phyloP scores from a whole-genome alignment of 1,139 yeast species.

The Arxiozyma slooffiae region DNA sequence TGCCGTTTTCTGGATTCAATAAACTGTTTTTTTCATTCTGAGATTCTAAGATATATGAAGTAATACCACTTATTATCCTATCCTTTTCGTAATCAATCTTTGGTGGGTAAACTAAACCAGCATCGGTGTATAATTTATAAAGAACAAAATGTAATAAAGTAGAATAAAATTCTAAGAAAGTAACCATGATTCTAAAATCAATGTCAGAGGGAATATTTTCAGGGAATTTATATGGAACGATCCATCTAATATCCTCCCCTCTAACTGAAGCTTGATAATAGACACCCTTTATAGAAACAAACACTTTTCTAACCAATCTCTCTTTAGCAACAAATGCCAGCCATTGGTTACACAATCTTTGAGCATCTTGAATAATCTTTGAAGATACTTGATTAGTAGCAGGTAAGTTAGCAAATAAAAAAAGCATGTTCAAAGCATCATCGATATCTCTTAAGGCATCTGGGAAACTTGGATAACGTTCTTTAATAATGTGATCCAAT shows the following conservation, averaged over 20 bases:
- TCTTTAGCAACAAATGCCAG: constrained; percentile 86
- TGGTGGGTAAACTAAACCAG: constrained; percentile 87
- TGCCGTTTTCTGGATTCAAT: constrained; percentile 31
- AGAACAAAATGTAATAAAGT: constrained; percentile 82
- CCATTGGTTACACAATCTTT: constrained; percentile 85
- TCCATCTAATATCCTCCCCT: constrained; percentile 94
- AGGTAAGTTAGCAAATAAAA: constrained; percentile 88
- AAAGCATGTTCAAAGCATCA: constrained; percentile 91
- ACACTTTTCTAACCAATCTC: constrained; percentile 72
- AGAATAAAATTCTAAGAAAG: constrained; percentile 91
- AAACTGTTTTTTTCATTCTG: constrained; percentile 36
- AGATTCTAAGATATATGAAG: constrained; percentile 67
- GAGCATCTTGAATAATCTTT: constrained; percentile 77
- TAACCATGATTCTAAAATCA: constrained; percentile 93
- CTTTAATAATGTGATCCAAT: constrained; percentile 83
- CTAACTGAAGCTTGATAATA: constrained; percentile 83
- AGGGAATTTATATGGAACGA: constrained; percentile 94
- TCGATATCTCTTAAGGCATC: constrained; percentile 91
- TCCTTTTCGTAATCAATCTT: constrained; percentile 59
- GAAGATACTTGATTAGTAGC: constrained; percentile 79
- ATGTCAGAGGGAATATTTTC: constrained; percentile 89
- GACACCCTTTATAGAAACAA: constrained; percentile 94
- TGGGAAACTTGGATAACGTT: constrained; percentile 86
- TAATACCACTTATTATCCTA: constrained; percentile 84
- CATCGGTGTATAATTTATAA: constrained; percentile 74